phyloP scores from a whole-genome alignment of 176 grass and related monocot genomes.

The Avena insularis region DNA sequence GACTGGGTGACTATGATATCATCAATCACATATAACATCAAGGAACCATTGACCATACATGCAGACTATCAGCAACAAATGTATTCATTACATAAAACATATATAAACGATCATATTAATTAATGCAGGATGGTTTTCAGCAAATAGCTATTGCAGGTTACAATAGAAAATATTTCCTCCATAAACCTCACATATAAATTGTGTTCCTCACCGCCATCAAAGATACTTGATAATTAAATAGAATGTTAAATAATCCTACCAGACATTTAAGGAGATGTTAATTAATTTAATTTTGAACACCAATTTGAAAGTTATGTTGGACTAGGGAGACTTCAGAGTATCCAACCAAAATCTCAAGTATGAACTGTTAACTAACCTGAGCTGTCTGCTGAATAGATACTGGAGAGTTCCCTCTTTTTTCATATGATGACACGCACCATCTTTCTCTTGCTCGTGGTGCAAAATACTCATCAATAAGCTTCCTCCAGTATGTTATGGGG shows the following conservation, averaged over 20 bases:
- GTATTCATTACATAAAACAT: not conserved
- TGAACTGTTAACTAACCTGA: constrained; percentile 60
- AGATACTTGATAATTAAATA: constrained; percentile 6
- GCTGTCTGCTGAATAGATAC: constrained; percentile 66
- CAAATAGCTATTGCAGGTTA: not conserved
- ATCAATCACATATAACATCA: not conserved
- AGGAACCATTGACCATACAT: constrained; percentile 20
- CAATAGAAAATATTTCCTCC: not conserved
- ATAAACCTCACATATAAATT: not conserved
- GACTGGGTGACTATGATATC: not conserved
- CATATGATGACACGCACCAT: constrained; percentile 93
- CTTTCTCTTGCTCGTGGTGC: constrained; percentile 85
- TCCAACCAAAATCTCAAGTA: not conserved
- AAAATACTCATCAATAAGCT: constrained; percentile 95
- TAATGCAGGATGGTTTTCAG: not conserved
- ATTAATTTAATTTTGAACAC: constrained; percentile 27
- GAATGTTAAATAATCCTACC: constrained; percentile 1
- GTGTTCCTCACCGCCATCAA: constrained; percentile 11
- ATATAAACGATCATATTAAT: constrained; percentile 2
- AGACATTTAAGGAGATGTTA: not conserved
- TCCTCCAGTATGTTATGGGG: constrained; percentile 89
- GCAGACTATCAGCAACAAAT: not conserved
- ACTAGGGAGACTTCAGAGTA: not conserved
- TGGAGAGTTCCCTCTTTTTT: constrained; percentile 75
- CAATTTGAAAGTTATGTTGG: not conserved